Percentiles rank a stretch among this genome's conserved stretches.
Evolutionary conservation across 768 basidiomycete species (phyloP).

Genomic region (Gloeopeniophorella convolvens): DNA sequence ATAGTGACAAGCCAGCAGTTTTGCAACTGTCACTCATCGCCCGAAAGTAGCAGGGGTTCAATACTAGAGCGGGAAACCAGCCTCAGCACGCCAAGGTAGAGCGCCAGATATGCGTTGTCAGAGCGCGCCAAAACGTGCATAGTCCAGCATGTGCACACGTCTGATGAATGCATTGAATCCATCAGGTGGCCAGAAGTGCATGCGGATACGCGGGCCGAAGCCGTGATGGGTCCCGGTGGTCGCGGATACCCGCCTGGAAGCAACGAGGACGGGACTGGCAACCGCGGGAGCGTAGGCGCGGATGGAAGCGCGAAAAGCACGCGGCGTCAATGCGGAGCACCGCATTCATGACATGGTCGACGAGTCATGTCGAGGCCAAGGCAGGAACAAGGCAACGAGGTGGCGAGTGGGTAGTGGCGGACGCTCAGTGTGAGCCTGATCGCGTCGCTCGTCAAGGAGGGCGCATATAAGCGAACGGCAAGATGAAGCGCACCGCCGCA

Average conservation of each 20-base stretch:
- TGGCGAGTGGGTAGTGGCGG: not conserved
- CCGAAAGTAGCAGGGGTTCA: too few relatives aligned
- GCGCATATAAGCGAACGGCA: not conserved
- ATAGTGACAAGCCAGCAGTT: not conserved
- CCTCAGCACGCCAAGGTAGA: too few relatives aligned
- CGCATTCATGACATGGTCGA: not conserved
- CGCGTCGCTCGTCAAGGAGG: not conserved
- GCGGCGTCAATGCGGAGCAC: slow-evolving; percentile 3
- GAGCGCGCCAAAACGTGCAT: too few relatives aligned
- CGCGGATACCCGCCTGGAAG: not conserved
- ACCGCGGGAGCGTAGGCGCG: not conserved
- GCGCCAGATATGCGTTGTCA: too few relatives aligned
- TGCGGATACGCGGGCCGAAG: slow-evolving; percentile 8
- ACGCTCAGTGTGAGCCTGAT: not conserved
- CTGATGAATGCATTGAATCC: too few relatives aligned
- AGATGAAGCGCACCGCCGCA: not conserved
- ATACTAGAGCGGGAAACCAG: not conserved
- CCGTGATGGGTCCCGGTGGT: not conserved
- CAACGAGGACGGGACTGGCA: slow-evolving; percentile 4
- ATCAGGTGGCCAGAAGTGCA: too few relatives aligned
- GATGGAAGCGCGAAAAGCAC: not conserved
- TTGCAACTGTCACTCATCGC: too few relatives aligned
- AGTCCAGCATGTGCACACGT: too few relatives aligned
- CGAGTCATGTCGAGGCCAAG: not conserved
- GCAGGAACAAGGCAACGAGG: slow-evolving; percentile 3